Evolutionary conservation across 2,329 filamentous ascomycete species (phyloP).

Genomic region (Stemphylium lycopersici): DNA sequence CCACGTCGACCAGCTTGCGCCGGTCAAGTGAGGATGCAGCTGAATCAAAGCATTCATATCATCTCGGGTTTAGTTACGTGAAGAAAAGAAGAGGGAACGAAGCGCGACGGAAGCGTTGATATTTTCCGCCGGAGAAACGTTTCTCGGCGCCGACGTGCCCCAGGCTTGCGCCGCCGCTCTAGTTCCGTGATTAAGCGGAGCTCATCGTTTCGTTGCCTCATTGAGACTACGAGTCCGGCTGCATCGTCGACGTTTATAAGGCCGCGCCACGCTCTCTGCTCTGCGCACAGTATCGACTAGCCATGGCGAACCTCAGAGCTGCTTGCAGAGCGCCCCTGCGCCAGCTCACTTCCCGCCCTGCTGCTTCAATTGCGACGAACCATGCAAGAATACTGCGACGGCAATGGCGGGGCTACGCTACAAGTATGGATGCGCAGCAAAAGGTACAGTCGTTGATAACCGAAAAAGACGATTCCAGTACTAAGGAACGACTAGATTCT

Average conservation of each 20-base stretch:
- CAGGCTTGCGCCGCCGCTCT: conserved; percentile 10
- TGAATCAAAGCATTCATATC: conserved; percentile 71
- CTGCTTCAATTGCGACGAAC: conserved; percentile 36
- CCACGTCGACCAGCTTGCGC: conserved; percentile 55
- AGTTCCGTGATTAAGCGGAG: conserved; percentile 26
- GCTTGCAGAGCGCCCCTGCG: conserved; percentile 49
- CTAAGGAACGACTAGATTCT: conserved; percentile 66
- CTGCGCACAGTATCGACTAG: conserved; percentile 12
- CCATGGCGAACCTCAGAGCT: conserved; percentile 52
- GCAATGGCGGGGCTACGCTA: conserved; percentile 50
- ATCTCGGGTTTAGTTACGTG: conserved; percentile 78
- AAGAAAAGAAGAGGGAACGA: conserved; percentile 52
- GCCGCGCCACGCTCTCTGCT: conserved; percentile 18
- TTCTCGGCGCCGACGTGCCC: conserved; percentile 13
- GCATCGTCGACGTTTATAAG: conserved; percentile 26
- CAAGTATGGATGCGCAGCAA: conserved; percentile 56
- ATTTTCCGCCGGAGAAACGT: conserved; percentile 30
- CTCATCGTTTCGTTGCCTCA: conserved; percentile 30
- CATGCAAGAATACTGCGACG: conserved; percentile 39
- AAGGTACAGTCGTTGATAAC: conserved; percentile 46
- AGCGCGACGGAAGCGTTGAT: conserved; percentile 21
- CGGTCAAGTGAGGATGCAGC: conserved; percentile 60
- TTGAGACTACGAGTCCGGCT: conserved; percentile 32
- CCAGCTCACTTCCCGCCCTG: conserved; percentile 38
- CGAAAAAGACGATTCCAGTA: too few relatives aligned